These are phyloP conservation scores for Castanea crenata DNA, from an alignment of 306 rosid species.

Conservation along the genomic window DNA sequence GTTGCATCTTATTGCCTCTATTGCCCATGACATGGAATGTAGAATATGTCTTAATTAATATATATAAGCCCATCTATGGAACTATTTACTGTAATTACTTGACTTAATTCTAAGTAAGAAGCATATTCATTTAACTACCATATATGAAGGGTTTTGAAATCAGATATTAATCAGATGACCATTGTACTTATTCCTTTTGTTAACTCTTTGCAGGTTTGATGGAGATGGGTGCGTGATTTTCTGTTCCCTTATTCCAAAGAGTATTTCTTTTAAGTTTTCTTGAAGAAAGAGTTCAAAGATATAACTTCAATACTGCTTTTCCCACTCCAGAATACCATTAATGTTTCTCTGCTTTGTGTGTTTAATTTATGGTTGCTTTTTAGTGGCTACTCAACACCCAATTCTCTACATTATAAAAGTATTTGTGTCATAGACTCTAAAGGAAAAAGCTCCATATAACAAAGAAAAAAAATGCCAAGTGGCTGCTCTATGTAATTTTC, in stretches of 20 bases:
- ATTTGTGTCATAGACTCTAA: too few species aligned
- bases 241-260: conserved; percentile 14
- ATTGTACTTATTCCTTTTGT: conserved; percentile 31
- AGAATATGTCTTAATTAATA: background rate
- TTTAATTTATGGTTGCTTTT: background rate
- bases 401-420: background rate
- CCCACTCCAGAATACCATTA: background rate
- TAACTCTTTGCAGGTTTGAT: conserved; percentile 70
- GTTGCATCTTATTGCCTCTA: background rate
- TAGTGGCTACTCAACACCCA: background rate
- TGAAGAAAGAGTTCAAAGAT: conserved; percentile 8
- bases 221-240: conserved; percentile 85
- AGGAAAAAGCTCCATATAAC: background rate
- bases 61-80: background rate
- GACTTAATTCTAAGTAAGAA: background rate
- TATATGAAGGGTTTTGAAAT: background rate
- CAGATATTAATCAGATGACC: conserved; percentile 9
- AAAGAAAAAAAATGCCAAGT: background rate
- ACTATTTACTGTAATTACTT: background rate
- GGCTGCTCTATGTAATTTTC: background rate
- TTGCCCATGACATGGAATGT: conserved; percentile 18
- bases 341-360: background rate
- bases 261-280: conserved; percentile 14
- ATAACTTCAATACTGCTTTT: background rate
- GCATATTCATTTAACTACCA: too few species aligned